phyloP scores from a whole-genome alignment of 176 grass and related monocot genomes.

The Thalia dealbata region DNA sequence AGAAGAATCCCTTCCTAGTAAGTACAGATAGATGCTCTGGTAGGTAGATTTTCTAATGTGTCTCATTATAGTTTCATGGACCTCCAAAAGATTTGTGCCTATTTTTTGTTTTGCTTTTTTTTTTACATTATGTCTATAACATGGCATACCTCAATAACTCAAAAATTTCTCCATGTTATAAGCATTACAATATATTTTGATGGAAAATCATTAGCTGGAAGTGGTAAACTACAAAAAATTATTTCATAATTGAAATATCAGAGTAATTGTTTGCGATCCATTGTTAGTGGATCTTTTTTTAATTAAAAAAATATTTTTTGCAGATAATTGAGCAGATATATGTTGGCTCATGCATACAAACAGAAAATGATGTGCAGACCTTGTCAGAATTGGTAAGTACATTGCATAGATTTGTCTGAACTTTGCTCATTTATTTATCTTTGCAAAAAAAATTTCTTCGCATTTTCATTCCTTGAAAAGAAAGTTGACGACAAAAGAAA shows the following conservation, averaged over 20 bases:
- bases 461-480: not conserved
- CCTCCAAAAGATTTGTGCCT: not conserved
- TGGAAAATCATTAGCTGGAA: not conserved
- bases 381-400: constrained; percentile 73
- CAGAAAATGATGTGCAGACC: constrained; percentile 73
- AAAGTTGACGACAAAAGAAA: not conserved
- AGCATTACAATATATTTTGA: not conserved
- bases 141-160: not conserved
- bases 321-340: constrained; percentile 95
- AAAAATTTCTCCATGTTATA: not conserved
- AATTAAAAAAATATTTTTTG: constrained; percentile 10
- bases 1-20: no score
- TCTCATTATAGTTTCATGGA: not conserved
- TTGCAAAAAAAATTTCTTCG: not conserved
- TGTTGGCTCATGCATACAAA: constrained; percentile 97
- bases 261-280: not conserved
- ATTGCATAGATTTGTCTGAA: not conserved
- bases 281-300: not conserved
- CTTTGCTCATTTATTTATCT: not conserved
- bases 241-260: not conserved
- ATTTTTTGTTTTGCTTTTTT: not conserved
- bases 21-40: no score
- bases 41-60: no score
- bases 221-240: not conserved
- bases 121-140: not conserved